A percentile compares a stretch with the other conserved stretches of the same genome.
Evolutionary conservation across 139 green algal species (phyloP).

Genomic region (Chlamydomonas schloesseri): DNA sequence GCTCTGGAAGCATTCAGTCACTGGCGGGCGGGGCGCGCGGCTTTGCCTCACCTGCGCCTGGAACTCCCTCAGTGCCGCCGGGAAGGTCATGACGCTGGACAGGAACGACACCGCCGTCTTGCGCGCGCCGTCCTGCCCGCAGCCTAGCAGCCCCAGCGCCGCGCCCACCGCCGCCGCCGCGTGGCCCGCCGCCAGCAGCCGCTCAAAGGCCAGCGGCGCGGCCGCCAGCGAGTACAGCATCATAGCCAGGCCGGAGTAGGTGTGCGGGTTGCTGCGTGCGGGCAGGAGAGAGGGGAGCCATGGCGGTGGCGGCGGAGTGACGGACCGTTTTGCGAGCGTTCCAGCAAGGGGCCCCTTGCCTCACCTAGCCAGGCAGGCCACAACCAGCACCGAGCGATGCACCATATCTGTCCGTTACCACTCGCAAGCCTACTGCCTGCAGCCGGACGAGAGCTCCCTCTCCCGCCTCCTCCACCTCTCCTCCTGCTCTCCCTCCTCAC

Average conservation of each 20-base stretch:
- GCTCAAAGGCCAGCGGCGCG: constrained; percentile 75
- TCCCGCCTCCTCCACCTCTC: no score
- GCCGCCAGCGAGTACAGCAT: constrained; percentile 55
- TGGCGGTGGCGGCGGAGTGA: background rate
- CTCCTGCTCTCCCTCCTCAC: constrained; percentile 14
- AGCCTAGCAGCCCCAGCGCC: constrained; percentile 62
- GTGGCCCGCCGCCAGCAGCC: constrained; percentile 45
- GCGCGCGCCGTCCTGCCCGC: constrained; percentile 66
- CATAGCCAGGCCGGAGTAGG: constrained; percentile 52
- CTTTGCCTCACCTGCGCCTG: constrained; percentile 49
- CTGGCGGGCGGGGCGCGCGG: no score
- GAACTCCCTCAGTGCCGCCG: constrained; percentile 68
- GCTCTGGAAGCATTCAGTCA: no score
- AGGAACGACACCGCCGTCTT: constrained; percentile 80
- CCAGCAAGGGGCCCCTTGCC: no score
- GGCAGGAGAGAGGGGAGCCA: background rate
- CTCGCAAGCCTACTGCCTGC: no score
- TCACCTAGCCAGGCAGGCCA: background rate
- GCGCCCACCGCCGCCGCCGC: constrained; percentile 40
- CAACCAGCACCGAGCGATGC: no score
- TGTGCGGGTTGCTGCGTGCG: constrained; percentile 46
- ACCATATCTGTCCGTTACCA: no score
- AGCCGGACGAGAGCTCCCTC: no score
- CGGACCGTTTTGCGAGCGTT: no score
- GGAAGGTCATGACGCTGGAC: constrained; percentile 63